Conservation (phyloP, 2,329 filamentous ascomycete species). For the Calonectria ilicicola region DNA sequence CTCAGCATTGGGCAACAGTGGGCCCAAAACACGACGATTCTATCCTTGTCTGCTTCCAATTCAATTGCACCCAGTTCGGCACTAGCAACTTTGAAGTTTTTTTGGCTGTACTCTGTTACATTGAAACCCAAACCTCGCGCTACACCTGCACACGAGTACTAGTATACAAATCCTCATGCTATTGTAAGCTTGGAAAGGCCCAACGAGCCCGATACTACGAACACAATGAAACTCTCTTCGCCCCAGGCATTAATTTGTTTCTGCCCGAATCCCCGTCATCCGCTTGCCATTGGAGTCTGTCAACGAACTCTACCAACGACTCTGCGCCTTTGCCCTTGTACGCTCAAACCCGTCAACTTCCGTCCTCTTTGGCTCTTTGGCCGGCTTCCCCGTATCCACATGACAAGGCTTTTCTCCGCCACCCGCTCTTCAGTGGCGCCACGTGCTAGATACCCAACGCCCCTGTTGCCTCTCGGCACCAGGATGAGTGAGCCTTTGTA, state of each 20-base stretch:
- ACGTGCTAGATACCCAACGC: slow-evolving; percentile 41
- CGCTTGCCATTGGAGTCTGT: neutral
- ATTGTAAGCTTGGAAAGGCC: slow-evolving; percentile 16
- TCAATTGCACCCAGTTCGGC: neutral
- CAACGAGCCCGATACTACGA: slow-evolving; percentile 12
- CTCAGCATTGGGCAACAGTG: slow-evolving; percentile 23
- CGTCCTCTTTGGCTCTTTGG: slow-evolving; percentile 13
- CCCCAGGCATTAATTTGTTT: slow-evolving; percentile 5
- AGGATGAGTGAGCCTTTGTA: neutral
- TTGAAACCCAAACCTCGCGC: slow-evolving; percentile 20
- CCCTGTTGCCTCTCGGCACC: slow-evolving; percentile 20
- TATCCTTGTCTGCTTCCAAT: neutral
- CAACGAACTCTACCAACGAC: too few species aligned
- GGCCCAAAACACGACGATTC: slow-evolving; percentile 12
- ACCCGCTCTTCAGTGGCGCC: slow-evolving; percentile 43
- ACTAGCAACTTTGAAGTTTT: slow-evolving; percentile 4
- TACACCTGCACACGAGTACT: slow-evolving; percentile 1
- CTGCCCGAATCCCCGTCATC: slow-evolving; percentile 22
- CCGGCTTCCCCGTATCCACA: slow-evolving; percentile 32
- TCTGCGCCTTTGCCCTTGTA: slow-evolving; percentile 1
- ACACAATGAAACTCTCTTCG: slow-evolving; percentile 3
- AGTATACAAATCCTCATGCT: slow-evolving; percentile 2
- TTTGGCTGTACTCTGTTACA: neutral
- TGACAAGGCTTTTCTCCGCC: slow-evolving; percentile 35
- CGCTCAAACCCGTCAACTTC: slow-evolving; percentile 4